Conservation (phyloP, 2,329 filamentous ascomycete species). For the Exophiala sp. region DNA sequence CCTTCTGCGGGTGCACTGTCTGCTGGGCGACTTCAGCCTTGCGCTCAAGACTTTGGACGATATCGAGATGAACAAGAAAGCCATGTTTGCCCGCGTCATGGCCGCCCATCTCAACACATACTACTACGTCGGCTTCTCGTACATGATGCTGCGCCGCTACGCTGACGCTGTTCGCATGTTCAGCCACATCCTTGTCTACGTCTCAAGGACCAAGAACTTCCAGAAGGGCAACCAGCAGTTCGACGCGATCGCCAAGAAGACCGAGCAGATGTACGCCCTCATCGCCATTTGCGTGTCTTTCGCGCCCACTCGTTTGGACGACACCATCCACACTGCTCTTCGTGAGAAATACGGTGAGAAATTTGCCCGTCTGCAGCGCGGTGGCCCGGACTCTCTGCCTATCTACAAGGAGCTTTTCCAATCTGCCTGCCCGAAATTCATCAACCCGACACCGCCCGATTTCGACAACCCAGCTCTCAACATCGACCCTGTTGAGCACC, state of each 20-base stretch:
- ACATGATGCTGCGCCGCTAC: slow-evolving; percentile 99
- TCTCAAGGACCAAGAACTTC: slow-evolving; percentile 99
- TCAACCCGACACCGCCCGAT: slow-evolving; percentile 91
- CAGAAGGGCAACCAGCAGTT: slow-evolving; percentile 91
- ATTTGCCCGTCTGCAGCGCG: slow-evolving; percentile 91
- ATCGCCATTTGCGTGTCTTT: slow-evolving; percentile 98
- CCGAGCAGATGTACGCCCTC: slow-evolving; percentile 99
- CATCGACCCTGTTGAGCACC: slow-evolving; percentile 94
- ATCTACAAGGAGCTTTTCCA: slow-evolving; percentile 99
- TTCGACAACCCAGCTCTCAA: slow-evolving; percentile 96
- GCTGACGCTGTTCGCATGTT: slow-evolving; percentile 99
- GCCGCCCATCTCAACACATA: slow-evolving; percentile 99
- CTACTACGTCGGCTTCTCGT: slow-evolving; percentile 99
- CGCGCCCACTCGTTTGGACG: slow-evolving; percentile 92
- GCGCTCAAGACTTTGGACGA: slow-evolving; percentile 98
- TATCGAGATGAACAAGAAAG: slow-evolving; percentile 99
- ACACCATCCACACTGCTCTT: slow-evolving; percentile 96
- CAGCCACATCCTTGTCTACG: slow-evolving; percentile 98
- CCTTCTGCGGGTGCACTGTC: slow-evolving; percentile 87
- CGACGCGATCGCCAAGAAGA: slow-evolving; percentile 99
- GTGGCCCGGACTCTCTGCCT: slow-evolving; percentile 88
- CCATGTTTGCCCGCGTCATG: slow-evolving; percentile 99
- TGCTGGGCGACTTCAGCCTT: slow-evolving; percentile 95
- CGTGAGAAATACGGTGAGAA: slow-evolving; percentile 99
- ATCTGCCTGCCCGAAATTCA: slow-evolving; percentile 98